Evolutionary conservation across 257 asterid species (phyloP).

Genomic region (Plectranthus barbatus): DNA sequence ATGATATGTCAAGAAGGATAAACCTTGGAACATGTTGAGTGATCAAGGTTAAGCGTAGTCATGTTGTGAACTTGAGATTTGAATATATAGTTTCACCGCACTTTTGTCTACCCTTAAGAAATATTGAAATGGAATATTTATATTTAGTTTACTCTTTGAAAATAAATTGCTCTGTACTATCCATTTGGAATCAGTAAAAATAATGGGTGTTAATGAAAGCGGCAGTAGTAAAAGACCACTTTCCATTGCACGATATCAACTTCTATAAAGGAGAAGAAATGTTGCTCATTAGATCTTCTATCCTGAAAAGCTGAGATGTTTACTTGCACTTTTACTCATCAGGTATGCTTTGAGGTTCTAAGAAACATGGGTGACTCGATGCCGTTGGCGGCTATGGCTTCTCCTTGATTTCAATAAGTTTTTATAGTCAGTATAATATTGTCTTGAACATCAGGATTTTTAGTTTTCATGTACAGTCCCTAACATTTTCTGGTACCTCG

Average conservation of each 20-base stretch:
- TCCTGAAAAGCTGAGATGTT: constrained; percentile 3
- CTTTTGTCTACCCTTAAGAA: not conserved
- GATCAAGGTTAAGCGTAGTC: not conserved
- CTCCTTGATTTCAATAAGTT: not conserved
- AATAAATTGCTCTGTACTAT: too few relatives aligned
- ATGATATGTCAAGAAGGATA: too few relatives aligned
- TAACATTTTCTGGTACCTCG: not conserved
- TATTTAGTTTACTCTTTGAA: not conserved
- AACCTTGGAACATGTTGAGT: not conserved
- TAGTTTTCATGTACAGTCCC: constrained; percentile 5
- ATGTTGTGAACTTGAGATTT: not conserved
- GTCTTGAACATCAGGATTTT: not conserved
- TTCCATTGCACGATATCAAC: too few relatives aligned
- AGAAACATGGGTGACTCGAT: not conserved
- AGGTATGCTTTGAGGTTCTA: not conserved
- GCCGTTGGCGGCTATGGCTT: not conserved
- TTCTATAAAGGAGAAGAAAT: too few relatives aligned
- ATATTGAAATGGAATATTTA: not conserved
- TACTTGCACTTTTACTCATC: not conserved
- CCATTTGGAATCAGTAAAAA: too few relatives aligned
- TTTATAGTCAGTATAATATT: not conserved
- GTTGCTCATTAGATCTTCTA: not conserved
- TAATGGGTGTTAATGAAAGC: too few relatives aligned
- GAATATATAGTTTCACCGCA: not conserved
- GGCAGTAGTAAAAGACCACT: too few relatives aligned